Base-by-base conservation (phyloP, 495 filamentous ascomycete genomes). In the Tetracladium marchalianum region DNA sequence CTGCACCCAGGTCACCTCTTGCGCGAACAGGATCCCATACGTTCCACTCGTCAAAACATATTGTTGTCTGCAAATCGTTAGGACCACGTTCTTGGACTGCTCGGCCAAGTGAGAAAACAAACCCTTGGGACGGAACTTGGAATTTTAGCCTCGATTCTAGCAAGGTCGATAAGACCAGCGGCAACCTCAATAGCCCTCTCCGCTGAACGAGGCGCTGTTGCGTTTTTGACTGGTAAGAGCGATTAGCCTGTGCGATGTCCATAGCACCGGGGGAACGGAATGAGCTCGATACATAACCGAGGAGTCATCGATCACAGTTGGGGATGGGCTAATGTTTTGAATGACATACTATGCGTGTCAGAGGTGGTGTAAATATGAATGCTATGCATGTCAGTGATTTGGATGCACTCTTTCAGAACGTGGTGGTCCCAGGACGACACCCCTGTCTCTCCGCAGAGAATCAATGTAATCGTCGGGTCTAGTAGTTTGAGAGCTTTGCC, bases 1-100 rank as follows among this genome's bases (percentile, higher is more conserved):
- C 81, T 0, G 76, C 82, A 15, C 82, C 81, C 42, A 69, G 61
- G 50, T 81, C 78, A 35, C 81, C 83, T 4, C 78, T 80, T 1
- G 85, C 84, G 18, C 84, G 75, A 33, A 73, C 66, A 6, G 82
- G 82, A 56, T 88, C 84, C 85, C 84, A 88, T 11, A 88, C 82
- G 62, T 90, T 86, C 84, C 85, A 88, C 61, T 88, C 84, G 60
- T 90, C 85, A 59, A 88, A 88, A 63, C 84, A 88, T 60, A 90
- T 85, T 33, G 69, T 81, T 11, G 76, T 80, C 10, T 69, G 62
- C 22, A 27, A 27, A 27, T 7, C 11, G 22, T 27, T 27, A 27
- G 22, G 7, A 27, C 7, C 22, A 27, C 22, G 7, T 3, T 27
- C 7, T 27, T 27, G n/a, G n/a, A n/a, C n/a, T n/a, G 22, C 22